These are phyloP conservation scores for Arthrinium puccinioides DNA, from an alignment of 2,329 filamentous ascomycete species.

Conservation along the genomic window DNA sequence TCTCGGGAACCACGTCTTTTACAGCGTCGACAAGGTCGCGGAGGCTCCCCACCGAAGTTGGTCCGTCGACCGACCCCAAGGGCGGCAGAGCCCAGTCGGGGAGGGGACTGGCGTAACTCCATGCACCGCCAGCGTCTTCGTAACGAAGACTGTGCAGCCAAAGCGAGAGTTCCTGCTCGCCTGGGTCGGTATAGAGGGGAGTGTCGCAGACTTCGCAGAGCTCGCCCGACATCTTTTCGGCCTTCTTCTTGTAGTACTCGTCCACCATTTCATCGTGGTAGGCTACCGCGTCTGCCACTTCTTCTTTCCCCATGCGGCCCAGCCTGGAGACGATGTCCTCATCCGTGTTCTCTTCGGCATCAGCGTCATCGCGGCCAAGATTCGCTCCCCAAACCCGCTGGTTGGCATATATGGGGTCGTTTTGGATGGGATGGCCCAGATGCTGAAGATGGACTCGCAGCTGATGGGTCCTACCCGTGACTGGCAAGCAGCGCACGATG, in stretches of 20 bases:
- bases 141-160: slow-evolving; percentile 92
- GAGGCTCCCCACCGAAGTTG: slow-evolving; percentile 57
- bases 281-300: slow-evolving; percentile 81
- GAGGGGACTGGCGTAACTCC: slow-evolving; percentile 80
- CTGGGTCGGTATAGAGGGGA: slow-evolving; percentile 87
- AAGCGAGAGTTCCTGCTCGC: slow-evolving; percentile 80
- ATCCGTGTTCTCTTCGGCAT: slow-evolving; percentile 66
- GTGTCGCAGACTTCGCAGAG: slow-evolving; percentile 77
- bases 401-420: slow-evolving; percentile 97
- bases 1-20: slow-evolving; percentile 35
- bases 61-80: slow-evolving; percentile 60
- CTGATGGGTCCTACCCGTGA: slow-evolving; percentile 93
- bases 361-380: slow-evolving; percentile 61
- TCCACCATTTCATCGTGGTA: slow-evolving; percentile 94
- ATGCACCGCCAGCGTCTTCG: slow-evolving; percentile 72
- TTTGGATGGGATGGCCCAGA: slow-evolving; percentile 89
- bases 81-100: slow-evolving; percentile 86
- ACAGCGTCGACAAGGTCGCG: slow-evolving; percentile 52
- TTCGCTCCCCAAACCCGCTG: slow-evolving; percentile 80
- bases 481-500: slow-evolving; percentile 85
- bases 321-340: slow-evolving; percentile 84
- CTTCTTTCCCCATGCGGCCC: slow-evolving; percentile 86
- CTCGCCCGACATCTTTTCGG: slow-evolving; percentile 87
- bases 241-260: slow-evolving; percentile 80
- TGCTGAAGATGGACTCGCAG: slow-evolving; percentile 92